A percentile compares a stretch with the other conserved stretches of the same genome.
Conservation (phyloP, 306 rosid species). For the Macrotyloma uniflorum region DNA sequence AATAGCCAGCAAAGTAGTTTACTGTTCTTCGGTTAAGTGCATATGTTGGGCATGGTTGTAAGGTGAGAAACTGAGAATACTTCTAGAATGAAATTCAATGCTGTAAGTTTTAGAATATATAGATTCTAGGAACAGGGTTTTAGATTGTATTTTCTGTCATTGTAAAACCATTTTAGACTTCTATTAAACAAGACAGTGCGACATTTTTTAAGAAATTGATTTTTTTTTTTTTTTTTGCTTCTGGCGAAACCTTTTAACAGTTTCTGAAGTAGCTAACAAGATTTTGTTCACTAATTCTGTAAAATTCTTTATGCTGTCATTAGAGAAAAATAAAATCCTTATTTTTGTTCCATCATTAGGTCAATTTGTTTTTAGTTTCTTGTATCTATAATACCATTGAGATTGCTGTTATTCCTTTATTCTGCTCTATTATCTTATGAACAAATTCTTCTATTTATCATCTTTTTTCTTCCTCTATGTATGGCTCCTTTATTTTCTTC, state of each 20-base stretch:
- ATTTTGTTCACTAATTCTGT: too few relatives aligned
- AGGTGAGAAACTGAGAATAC: constrained; percentile 15
- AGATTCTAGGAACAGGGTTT: neutral
- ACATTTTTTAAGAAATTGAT: too few relatives aligned
- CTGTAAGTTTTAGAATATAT: neutral
- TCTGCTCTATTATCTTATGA: neutral
- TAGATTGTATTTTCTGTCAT: neutral
- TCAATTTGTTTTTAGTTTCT: neutral
- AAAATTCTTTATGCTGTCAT: too few relatives aligned
- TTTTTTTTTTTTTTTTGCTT: too few relatives aligned
- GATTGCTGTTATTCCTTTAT: neutral
- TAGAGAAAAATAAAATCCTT: constrained; percentile 20
- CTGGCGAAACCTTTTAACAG: too few relatives aligned
- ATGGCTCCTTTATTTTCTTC: neutral
- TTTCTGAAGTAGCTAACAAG: too few relatives aligned
- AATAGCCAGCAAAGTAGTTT: neutral
- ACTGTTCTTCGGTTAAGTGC: neutral
- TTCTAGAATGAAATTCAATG: constrained; percentile 6
- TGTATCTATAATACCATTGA: neutral
- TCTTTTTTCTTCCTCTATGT: constrained; percentile 11
- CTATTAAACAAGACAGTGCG: too few relatives aligned
- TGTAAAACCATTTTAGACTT: constrained; percentile 15
- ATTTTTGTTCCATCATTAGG: constrained; percentile 5
- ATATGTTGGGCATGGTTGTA: neutral
- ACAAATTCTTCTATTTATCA: constrained; percentile 5